Base-by-base conservation (phyloP, 768 basidiomycete species). In the Rhizopogon vesiculosus region DNA sequence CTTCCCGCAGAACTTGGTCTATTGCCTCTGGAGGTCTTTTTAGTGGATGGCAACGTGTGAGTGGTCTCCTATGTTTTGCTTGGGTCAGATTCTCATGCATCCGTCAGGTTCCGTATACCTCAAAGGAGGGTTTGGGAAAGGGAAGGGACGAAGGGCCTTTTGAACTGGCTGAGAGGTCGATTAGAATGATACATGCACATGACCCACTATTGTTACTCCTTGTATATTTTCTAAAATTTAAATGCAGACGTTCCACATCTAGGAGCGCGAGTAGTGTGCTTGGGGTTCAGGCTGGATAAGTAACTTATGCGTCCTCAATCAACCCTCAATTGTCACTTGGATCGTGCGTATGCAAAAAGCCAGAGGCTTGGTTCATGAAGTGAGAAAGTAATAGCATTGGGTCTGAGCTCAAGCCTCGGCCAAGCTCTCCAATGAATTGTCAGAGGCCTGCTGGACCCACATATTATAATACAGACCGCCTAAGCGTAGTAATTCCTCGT, bases 41-140 rank as follows among this genome's bases (percentile, higher is more conserved):
- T 91, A 61, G 91, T 93, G 38, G 91, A 93, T 62, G 90, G 91
- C 16, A 93, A 93, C 70, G 72, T 77, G 89, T 91, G 66, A 76
- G 87, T 81, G 7, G 5, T 31, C 45, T 31, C 15, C 8, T 53
- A 16, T 22, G 19, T 28, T 7, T 18, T 22, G 28, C 29, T 35
- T 35, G 18, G 5, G 9, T 55, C 16, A 44, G 38, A 42, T 35
- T 35, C 8, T 58, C 44, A 44, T 39, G 35, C 48, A 41, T 28
- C 31, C n/a, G 10, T 50, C 7, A 91, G 89, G 13, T 93, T 93
- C 76, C 86, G 91, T 29, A 84, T 91, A 18, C 91, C 91, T 0
- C 83, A 85, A 56, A 76, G 91, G 58, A 77, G 86, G 19, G 85
- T 93, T 9, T 93, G 91, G 91, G 91, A 93, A 66, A 76, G 89